A percentile compares a stretch with the other conserved stretches of the same genome.
Evolutionary conservation across 805 yeast genomes (phyloP).

Genomic region (Candida suzukii): DNA sequence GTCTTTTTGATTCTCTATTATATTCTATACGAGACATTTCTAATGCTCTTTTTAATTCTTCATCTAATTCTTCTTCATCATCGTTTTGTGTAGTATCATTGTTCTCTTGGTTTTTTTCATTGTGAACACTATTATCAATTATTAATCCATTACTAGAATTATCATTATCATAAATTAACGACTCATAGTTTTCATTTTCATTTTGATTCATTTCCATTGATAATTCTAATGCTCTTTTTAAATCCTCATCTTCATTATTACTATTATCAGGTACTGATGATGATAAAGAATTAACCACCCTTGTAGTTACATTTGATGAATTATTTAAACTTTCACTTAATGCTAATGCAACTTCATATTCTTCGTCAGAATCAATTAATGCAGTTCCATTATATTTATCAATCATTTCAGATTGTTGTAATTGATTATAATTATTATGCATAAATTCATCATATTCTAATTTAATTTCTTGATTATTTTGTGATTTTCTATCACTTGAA

Average conservation of each 20-base stretch:
- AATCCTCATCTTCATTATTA: constrained; percentile 6
- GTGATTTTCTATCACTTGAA: constrained; percentile 15
- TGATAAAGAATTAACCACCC: no score
- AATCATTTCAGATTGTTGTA: constrained; percentile 19
- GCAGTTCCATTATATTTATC: constrained; percentile 41
- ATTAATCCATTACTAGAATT: no score
- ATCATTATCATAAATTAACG: no score
- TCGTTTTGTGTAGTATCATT: neutral
- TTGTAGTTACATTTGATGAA: no score
- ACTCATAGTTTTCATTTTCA: constrained; percentile 1
- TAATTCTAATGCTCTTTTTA: constrained; percentile 1
- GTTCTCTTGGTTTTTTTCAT: no score
- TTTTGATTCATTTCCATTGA: neutral
- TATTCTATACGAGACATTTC: constrained; percentile 13
- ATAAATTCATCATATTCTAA: constrained; percentile 13
- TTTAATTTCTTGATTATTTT: constrained; percentile 26
- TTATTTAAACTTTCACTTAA: constrained; percentile 25
- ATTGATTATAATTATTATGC: constrained; percentile 1
- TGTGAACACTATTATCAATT: no score
- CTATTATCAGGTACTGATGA: no score
- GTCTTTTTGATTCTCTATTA: constrained; percentile 1
- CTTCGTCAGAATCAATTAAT: constrained; percentile 31
- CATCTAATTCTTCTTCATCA: constrained; percentile 15
- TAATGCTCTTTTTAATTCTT: constrained; percentile 21
- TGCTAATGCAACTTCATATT: constrained; percentile 35